Base-by-base conservation (phyloP, 1,139 yeast species). In the Kodamaea ohmeri region DNA sequence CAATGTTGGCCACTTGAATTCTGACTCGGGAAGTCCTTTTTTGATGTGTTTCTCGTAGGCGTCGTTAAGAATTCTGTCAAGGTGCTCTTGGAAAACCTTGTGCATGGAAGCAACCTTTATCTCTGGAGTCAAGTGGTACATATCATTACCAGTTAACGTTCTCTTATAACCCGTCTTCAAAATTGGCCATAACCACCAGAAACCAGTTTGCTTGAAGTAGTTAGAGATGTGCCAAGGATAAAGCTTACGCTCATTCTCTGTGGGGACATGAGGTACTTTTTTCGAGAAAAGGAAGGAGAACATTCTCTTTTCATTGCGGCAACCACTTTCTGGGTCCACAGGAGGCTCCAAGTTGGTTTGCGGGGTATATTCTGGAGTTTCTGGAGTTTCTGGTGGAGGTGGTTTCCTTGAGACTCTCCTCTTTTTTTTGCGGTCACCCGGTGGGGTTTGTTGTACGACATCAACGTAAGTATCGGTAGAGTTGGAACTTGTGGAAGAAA, bases 151-250 rank as follows among this genome's bases (percentile, higher is more conserved):
- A 5, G 56, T 55, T 43, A 71, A 59, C 2, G 74, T 69, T 40
- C 76, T 52, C 44, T 65, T 64, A 50, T 70, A 71, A 11, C 76
- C 76, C 43, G 62, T 66, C 26, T 51, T 46, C 42, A 70, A 49
- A 8, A 68, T 55, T 8, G 75, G 74, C 56, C 60, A 57, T 39
- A 70, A 52, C 76, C 76, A 70, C 55, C 56, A 57, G 44, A 70
- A 70, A 3, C 67, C 52, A 22, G 63, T 48, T 43, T 64, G 56
- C 33, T 48, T 52, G 15, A 65, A 26, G 4, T 46, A 34, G 39
- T 59, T 61, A 9, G 58, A 48, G 6, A 33, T 40, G 30, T 57
- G 56, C 71, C 72, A 67, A 4, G 73, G 74, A 45, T 67, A 70
- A 1, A 52, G 48, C 25, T 49, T 49, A 29, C 76, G 51, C 37